phyloP scores from a whole-genome alignment of 805 yeast species.

The Lachancea mirantina region DNA sequence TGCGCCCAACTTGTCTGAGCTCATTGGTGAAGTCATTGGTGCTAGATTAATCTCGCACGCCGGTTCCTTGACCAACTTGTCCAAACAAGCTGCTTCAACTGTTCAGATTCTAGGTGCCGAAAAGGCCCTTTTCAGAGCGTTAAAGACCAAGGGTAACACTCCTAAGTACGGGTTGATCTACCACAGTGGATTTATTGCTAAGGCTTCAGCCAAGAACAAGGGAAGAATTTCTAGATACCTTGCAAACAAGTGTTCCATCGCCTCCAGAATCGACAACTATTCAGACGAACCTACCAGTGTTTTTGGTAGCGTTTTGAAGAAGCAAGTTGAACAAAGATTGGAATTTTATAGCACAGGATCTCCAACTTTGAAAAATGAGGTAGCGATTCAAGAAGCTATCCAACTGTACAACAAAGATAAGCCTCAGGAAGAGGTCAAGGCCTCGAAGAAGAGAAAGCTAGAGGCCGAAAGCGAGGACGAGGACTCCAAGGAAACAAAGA shows the following conservation, averaged over 20 bases:
- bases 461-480: slow-evolving; percentile 33
- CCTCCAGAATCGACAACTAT: slow-evolving; percentile 96
- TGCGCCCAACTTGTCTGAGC: slow-evolving; percentile 94
- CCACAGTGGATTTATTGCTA: slow-evolving; percentile 91
- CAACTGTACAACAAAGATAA: slow-evolving; percentile 46
- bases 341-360: slow-evolving; percentile 94
- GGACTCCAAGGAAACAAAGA: slow-evolving; percentile 32
- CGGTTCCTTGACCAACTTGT: slow-evolving; percentile 91
- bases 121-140: slow-evolving; percentile 92
- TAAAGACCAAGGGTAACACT: slow-evolving; percentile 93
- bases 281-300: slow-evolving; percentile 88
- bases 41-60: slow-evolving; percentile 98
- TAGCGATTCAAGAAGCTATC: slow-evolving; percentile 89
- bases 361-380: slow-evolving; percentile 92
- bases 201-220: slow-evolving; percentile 93
- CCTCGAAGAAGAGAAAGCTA: slow-evolving; percentile 25
- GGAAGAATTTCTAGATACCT: slow-evolving; percentile 98
- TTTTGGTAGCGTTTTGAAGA: slow-evolving; percentile 85
- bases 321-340: slow-evolving; percentile 97
- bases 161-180: slow-evolving; percentile 94
- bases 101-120: slow-evolving; percentile 98
- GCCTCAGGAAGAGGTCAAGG: slow-evolving; percentile 36
- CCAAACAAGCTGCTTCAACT: slow-evolving; percentile 98
- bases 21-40: slow-evolving; percentile 98
- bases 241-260: slow-evolving; percentile 98